A percentile compares a stretch with the other conserved stretches of the same genome.
Conservation (phyloP, 768 basidiomycete species). For the Symmetrospora coprosmae region DNA sequence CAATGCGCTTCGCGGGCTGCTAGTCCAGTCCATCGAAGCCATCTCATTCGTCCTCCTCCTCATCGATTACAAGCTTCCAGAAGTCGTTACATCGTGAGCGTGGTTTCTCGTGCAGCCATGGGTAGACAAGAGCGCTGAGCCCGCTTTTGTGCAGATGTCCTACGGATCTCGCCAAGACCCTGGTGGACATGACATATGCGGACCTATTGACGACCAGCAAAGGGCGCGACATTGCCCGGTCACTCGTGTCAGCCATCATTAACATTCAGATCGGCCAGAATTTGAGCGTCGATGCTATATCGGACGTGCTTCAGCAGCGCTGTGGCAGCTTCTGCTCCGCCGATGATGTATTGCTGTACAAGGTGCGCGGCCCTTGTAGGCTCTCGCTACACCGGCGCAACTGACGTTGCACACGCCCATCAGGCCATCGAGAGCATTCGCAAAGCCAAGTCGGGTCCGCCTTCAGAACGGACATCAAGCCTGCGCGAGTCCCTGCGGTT, state of each 20-base stretch:
- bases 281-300: conserved; percentile 86
- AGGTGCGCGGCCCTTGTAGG: conserved; percentile 52
- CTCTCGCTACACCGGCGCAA: not conserved
- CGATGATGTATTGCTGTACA: conserved; percentile 95
- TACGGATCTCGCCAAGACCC: conserved; percentile 52
- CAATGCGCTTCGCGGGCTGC: conserved; percentile 46
- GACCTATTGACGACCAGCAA: conserved; percentile 69
- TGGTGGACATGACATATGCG: conserved; percentile 63
- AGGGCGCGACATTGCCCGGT: conserved; percentile 75
- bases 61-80: conserved; percentile 76
- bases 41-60: conserved; percentile 83
- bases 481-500: conserved; percentile 78
- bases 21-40: conserved; percentile 79
- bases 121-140: not conserved
- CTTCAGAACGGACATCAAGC: conserved; percentile 57
- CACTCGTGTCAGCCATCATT: conserved; percentile 85
- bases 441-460: conserved; percentile 68
- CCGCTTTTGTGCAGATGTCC: conserved; percentile 52
- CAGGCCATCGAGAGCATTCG: conserved; percentile 88
- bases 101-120: conserved; percentile 20
- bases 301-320: conserved; percentile 79
- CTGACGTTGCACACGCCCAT: not conserved
- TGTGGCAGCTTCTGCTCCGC: conserved; percentile 97
- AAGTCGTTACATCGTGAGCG: conserved; percentile 64
- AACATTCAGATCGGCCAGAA: conserved; percentile 97